Percentiles rank a stretch among this genome's conserved stretches.
These are phyloP conservation scores for Dactylonectria estremocensis DNA, from an alignment of 2,329 filamentous ascomycete species.

Conservation along the genomic window DNA sequence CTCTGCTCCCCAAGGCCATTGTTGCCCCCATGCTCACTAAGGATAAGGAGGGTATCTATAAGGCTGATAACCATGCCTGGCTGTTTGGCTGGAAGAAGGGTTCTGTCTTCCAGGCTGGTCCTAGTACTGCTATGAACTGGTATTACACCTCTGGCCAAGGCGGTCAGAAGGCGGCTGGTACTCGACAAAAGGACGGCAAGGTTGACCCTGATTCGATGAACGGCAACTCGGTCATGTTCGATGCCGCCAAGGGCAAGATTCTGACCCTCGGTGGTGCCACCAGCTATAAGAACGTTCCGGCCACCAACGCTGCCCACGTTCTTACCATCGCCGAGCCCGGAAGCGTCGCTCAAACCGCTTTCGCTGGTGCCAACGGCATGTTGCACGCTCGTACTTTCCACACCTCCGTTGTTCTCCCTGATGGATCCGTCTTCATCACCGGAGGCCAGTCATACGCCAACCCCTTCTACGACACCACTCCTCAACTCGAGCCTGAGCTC, in stretches of 20 bases:
- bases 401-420: too few relatives aligned
- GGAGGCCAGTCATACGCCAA: slow-evolving; percentile 55
- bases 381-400: too few relatives aligned
- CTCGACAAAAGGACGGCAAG: slow-evolving; percentile 50
- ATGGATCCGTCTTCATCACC: slow-evolving; percentile 61
- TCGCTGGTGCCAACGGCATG: too few relatives aligned
- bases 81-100: slow-evolving; percentile 59
- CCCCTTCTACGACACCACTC: slow-evolving; percentile 28
- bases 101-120: slow-evolving; percentile 68
- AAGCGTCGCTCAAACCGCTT: too few relatives aligned
- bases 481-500: slow-evolving; percentile 27
- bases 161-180: slow-evolving; percentile 38
- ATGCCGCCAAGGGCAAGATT: slow-evolving; percentile 71
- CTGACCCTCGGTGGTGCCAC: slow-evolving; percentile 66
- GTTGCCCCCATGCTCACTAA: slow-evolving; percentile 66
- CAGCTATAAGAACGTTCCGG: slow-evolving; percentile 60
- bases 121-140: slow-evolving; percentile 69
- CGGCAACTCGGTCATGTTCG: slow-evolving; percentile 71
- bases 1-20: slow-evolving; percentile 48
- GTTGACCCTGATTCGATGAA: slow-evolving; percentile 66
- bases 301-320: slow-evolving; percentile 60
- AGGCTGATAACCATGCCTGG: too few relatives aligned
- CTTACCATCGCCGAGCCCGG: too few relatives aligned
- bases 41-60: slow-evolving; percentile 63
- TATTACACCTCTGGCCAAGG: slow-evolving; percentile 57